Base-by-base conservation (phyloP, 495 filamentous ascomycete species). In the Xylaria bambusicola region DNA sequence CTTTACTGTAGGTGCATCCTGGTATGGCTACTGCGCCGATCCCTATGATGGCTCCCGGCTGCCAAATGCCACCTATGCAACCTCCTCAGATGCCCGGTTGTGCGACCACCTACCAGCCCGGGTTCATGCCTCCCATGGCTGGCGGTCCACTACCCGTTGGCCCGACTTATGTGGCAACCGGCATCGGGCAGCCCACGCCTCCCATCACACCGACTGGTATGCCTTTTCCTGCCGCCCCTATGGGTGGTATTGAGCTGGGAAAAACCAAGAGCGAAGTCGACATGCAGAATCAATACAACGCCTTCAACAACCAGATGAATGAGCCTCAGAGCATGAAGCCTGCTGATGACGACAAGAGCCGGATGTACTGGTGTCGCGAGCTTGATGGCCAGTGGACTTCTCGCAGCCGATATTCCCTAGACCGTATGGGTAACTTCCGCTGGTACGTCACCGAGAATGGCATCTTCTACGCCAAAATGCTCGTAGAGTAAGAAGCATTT, bases 281-380 rank as follows among this genome's bases (percentile, higher is more conserved):
- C 6, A 67, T 74, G 6, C 67, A 77, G 54, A 72, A 73, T 60
- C 63, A 69, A 7, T 67, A 73, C 44, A 66, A 72, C 35, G 74
- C 77, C n/a, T 46, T 74, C 45, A 64, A 70, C 40, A 77, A 68
- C 66, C 67, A 69, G 52, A 66, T 71, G 24, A 69, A 73, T 49
- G 73, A 78, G 60, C 73, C 77, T 12, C 80, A 82, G 69, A 78
- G 80, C 38, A 79, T 82, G 53, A 76, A 75, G 47, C 81, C 81
- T 0, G 71, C 75, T 4, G 80, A 83, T 56, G 71, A 77, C 26
- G 77, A 84, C 56, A 73, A 76, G 17, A 74, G 68, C 36, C 80
- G 80, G 51, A 71, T 79, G 69, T 84, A 82, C 60, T 77, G 76
- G 70, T 70, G 73, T 45, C 75, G 79, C 12, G 80, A 83, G 61